phyloP scores from a whole-genome alignment of 2,329 filamentous ascomycete species.

The Aspergillus piperis region DNA sequence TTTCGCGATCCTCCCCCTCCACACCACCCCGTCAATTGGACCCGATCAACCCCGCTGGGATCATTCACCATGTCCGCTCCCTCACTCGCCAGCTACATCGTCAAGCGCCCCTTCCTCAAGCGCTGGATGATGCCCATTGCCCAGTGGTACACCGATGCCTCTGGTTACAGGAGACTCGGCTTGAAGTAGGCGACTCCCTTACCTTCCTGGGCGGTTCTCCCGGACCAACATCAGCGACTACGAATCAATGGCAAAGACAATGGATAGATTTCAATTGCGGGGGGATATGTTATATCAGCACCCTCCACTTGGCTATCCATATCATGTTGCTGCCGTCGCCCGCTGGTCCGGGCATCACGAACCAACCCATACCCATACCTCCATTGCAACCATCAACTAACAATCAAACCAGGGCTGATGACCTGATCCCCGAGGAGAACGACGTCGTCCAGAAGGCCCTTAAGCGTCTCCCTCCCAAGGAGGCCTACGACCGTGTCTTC shows the following conservation, averaged over 20 bases:
- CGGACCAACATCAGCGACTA: conserved; percentile 16
- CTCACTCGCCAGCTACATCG: conserved; percentile 72
- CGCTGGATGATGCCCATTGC: conserved; percentile 77
- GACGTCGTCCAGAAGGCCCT: conserved; percentile 83
- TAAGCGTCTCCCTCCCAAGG: conserved; percentile 84
- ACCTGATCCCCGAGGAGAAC: conserved; percentile 91
- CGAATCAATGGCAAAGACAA: not conserved
- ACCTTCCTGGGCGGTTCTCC: conserved; percentile 11
- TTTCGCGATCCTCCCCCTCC: conserved; percentile 27
- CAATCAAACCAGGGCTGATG: conserved; percentile 72
- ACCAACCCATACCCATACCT: not conserved
- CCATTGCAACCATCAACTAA: conserved; percentile 13
- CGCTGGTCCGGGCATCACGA: conserved; percentile 15
- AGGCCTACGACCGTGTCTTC: conserved; percentile 95
- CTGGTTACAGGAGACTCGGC: conserved; percentile 91
- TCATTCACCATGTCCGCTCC: conserved; percentile 66
- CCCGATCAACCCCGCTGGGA: conserved; percentile 20
- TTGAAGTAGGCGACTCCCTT: conserved; percentile 65
- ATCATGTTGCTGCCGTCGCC: conserved; percentile 12
- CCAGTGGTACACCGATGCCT: conserved; percentile 84
- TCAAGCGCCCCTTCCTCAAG: conserved; percentile 83
- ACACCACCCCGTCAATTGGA: conserved; percentile 36
- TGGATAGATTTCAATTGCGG: conserved; percentile 2
- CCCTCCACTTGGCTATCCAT: not conserved
- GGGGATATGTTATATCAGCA: not conserved